phyloP scores from a whole-genome alignment of 2,329 filamentous ascomycete species.

The Scedosporium boydii region DNA sequence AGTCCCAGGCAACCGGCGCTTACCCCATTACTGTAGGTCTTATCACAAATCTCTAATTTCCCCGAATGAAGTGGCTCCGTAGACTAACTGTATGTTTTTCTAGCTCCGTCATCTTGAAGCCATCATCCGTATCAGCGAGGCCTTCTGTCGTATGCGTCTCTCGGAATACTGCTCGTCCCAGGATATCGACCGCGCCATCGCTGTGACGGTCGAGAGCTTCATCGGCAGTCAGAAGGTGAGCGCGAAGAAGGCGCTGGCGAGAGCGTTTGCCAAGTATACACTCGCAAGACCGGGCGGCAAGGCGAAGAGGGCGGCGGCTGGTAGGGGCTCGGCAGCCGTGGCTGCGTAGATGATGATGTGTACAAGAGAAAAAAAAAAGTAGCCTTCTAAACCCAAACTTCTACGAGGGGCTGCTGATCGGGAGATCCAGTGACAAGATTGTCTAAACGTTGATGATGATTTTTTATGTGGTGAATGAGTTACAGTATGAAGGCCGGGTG shows the following conservation, averaged over 20 bases:
- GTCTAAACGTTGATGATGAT: not conserved
- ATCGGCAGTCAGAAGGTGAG: conserved; percentile 94
- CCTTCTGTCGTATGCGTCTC: conserved; percentile 94
- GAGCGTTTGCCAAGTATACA: conserved; percentile 94
- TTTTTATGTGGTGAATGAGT: too few relatives aligned
- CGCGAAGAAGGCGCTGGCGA: conserved; percentile 89
- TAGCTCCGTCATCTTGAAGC: conserved; percentile 92
- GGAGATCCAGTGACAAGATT: not conserved
- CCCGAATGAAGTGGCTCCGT: not conserved
- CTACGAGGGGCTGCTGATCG: too few relatives aligned
- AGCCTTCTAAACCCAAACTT: too few relatives aligned
- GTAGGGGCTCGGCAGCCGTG: not conserved
- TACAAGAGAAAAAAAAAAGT: not conserved
- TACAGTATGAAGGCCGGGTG: not conserved
- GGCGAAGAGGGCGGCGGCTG: not conserved
- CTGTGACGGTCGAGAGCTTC: conserved; percentile 92
- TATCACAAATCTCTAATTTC: too few relatives aligned
- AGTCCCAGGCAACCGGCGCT: conserved; percentile 85
- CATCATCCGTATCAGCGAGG: conserved; percentile 94
- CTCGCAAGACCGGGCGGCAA: conserved; percentile 38
- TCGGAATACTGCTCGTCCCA: conserved; percentile 84
- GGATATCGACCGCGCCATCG: conserved; percentile 95
- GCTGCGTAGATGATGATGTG: not conserved
- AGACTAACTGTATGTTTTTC: conserved; percentile 55
- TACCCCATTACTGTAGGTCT: conserved; percentile 88